phyloP scores from a whole-genome alignment of 257 asterid genomes.

The Ajuga chamaepitys region DNA sequence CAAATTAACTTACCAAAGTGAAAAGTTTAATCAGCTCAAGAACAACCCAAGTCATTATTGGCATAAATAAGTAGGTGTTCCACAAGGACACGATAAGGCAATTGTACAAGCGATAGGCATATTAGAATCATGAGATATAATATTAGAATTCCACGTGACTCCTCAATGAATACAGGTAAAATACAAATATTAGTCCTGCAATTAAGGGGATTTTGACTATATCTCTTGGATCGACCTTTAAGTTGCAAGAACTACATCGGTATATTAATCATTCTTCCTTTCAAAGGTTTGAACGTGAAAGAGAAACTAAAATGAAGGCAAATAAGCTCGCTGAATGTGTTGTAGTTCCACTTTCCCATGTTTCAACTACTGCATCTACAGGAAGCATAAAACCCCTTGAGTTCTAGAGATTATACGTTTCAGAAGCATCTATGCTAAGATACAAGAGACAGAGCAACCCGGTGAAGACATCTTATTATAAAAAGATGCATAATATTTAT shows the following conservation, averaged over 20 bases:
- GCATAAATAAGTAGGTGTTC: not conserved
- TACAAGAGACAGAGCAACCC: not conserved
- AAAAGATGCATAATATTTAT: not conserved
- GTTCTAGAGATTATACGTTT: not conserved
- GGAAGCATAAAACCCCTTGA: too few relatives aligned
- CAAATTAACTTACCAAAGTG: not conserved
- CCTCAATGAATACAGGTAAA: not conserved
- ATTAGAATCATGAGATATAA: too few relatives aligned
- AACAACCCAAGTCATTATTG: slow-evolving; percentile 7
- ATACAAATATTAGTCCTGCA: not conserved
- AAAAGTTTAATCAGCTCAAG: not conserved
- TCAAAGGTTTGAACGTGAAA: not conserved
- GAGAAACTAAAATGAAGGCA: not conserved
- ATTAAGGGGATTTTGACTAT: not conserved
- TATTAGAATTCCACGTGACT: not conserved
- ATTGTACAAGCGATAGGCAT: too few relatives aligned
- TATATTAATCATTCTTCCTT: not conserved
- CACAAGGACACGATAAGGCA: not conserved
- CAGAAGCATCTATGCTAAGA: slow-evolving; percentile 1
- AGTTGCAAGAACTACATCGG: not conserved
- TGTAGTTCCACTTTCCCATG: not conserved
- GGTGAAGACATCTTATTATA: not conserved
- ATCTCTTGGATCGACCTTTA: not conserved
- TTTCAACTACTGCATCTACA: not conserved
- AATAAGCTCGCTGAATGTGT: not conserved